Percentiles rank a stretch among this genome's conserved stretches.
These are phyloP conservation scores for Irpex sp. DNA, from an alignment of 1,284 basidiomycete species.

Conservation along the genomic window DNA sequence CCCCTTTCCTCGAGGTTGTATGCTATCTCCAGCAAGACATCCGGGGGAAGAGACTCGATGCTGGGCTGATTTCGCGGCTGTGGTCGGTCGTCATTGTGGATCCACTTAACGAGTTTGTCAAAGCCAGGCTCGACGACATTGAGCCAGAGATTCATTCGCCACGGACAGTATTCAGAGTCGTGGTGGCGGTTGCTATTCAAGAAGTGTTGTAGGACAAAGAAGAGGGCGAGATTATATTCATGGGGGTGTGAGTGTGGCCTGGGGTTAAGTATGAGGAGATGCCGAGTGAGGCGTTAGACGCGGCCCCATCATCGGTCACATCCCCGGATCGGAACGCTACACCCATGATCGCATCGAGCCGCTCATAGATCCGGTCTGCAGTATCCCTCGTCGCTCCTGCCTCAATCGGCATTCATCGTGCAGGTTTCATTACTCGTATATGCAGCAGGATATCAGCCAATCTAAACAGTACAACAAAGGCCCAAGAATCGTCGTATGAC, in stretches of 20 bases:
- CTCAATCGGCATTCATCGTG: neutral
- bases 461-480: neutral
- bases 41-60: conserved; percentile 24
- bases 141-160: neutral
- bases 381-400: neutral
- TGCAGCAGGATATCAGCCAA: neutral
- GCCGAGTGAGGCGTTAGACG: neutral
- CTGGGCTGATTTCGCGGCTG: neutral
- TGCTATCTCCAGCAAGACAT: conserved; percentile 64
- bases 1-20: conserved; percentile 43
- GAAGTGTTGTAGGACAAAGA: neutral
- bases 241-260: neutral
- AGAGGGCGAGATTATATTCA: neutral
- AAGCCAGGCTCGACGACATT: neutral
- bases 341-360: neutral
- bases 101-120: neutral
- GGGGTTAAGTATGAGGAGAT: neutral
- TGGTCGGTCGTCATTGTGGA: neutral
- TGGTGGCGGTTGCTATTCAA: neutral
- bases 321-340: neutral
- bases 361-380: neutral
- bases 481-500: neutral
- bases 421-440: neutral
- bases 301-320: too few species aligned
- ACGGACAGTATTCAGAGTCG: neutral